Evolutionary conservation across 208 protist species (phyloP).

Genomic region (Acanthamoeba divionensis): DNA sequence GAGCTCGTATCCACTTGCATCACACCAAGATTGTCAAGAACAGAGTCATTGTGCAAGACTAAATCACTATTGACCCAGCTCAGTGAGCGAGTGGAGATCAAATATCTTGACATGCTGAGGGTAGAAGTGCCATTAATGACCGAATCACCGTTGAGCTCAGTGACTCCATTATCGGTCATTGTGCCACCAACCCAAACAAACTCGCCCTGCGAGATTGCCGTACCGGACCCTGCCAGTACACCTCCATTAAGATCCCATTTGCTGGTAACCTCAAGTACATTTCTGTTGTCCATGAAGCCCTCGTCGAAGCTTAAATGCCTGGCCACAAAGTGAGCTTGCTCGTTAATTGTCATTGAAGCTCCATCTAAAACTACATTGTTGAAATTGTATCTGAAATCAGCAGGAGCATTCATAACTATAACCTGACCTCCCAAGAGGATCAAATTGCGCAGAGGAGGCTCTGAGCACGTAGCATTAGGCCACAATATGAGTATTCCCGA

Average conservation of each 20-base stretch:
- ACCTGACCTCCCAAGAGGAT: neutral
- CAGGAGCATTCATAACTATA: conserved; percentile 8
- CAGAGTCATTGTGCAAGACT: neutral
- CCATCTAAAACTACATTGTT: conserved; percentile 17
- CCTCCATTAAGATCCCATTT: conserved; percentile 16
- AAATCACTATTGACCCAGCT: neutral
- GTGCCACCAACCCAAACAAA: too few relatives aligned
- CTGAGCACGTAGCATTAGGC: conserved; percentile 15
- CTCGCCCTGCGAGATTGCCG: too few relatives aligned
- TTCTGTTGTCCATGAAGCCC: conserved; percentile 4
- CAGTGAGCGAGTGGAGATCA: neutral
- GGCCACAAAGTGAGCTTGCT: neutral
- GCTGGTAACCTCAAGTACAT: neutral
- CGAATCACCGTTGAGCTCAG: too few relatives aligned
- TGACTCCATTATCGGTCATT: neutral
- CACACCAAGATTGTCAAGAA: neutral
- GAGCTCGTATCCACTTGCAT: neutral
- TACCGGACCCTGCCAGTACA: neutral
- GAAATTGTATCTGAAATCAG: conserved; percentile 45
- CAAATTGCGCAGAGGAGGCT: conserved; percentile 20
- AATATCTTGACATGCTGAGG: too few relatives aligned
- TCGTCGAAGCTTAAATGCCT: neutral
- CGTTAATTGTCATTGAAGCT: neutral
- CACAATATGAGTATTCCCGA: conserved; percentile 38
- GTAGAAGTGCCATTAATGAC: too few relatives aligned